phyloP scores from a whole-genome alignment of 139 green algal species.

The Limnomonas spitsbergensis region DNA sequence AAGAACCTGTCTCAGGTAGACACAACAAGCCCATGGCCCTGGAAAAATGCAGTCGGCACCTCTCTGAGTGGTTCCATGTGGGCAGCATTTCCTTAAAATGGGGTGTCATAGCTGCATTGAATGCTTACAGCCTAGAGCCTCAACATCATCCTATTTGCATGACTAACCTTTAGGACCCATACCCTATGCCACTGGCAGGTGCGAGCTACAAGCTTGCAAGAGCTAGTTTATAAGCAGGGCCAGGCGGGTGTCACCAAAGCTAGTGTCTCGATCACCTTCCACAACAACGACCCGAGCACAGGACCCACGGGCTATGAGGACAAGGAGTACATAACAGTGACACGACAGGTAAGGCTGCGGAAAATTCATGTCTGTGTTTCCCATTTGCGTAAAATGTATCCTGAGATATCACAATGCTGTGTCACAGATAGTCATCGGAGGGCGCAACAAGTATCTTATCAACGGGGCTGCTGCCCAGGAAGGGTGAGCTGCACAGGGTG shows the following conservation, averaged over 20 bases:
- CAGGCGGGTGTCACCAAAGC: slow-evolving; percentile 97
- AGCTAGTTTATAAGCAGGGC: slow-evolving; percentile 99
- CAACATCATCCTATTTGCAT: too few species aligned
- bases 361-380: neutral
- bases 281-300: slow-evolving; percentile 81
- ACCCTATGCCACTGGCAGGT: too few species aligned
- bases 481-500: slow-evolving; percentile 41
- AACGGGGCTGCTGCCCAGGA: slow-evolving; percentile 91
- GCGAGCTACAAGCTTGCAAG: slow-evolving; percentile 85
- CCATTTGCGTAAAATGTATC: neutral
- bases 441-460: slow-evolving; percentile 97
- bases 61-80: too few species aligned
- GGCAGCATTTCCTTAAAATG: too few species aligned
- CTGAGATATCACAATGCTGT: neutral
- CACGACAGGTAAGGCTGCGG: slow-evolving; percentile 68
- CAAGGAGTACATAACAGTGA: slow-evolving; percentile 90
- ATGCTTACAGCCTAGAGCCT: too few species aligned
- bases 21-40: too few species aligned
- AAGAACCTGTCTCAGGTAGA: slow-evolving; percentile 86
- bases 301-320: slow-evolving; percentile 90
- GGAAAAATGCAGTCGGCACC: too few species aligned
- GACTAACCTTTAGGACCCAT: too few species aligned
- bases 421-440: slow-evolving; percentile 82
- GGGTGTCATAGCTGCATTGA: neutral
- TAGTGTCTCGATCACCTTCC: slow-evolving; percentile 94